phyloP scores from a whole-genome alignment of 352 stramenopile species.

The Sclerospora graminicola region DNA sequence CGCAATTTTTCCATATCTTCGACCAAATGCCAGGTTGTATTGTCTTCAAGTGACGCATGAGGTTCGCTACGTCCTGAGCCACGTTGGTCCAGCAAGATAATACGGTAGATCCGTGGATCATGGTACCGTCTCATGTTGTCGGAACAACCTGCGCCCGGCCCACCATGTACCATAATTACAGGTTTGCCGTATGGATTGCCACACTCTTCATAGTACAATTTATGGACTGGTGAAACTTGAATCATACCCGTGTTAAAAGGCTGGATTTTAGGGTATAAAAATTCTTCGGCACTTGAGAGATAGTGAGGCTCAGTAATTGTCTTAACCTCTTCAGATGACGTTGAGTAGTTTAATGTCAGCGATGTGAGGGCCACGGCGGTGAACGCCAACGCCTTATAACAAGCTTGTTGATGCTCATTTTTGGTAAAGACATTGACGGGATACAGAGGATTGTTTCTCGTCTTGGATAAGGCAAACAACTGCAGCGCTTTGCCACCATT shows the following conservation, averaged over 20 bases:
- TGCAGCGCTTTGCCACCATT: conserved; percentile 18
- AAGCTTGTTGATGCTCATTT: conserved; percentile 7
- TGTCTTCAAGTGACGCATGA: conserved; percentile 80
- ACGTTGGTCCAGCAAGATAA: conserved; percentile 91
- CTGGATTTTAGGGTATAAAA: conserved; percentile 76
- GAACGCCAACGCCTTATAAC: conserved; percentile 12
- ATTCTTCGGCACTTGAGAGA: conserved; percentile 44
- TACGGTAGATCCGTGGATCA: conserved; percentile 85
- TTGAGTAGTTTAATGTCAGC: conserved; percentile 18
- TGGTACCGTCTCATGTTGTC: conserved; percentile 88
- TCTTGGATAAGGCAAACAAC: conserved; percentile 17
- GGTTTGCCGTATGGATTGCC: conserved; percentile 81
- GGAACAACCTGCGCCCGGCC: conserved; percentile 85
- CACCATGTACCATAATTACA: conserved; percentile 92
- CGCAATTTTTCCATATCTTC: conserved; percentile 90
- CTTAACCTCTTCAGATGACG: conserved; percentile 13
- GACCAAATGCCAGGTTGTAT: conserved; percentile 89
- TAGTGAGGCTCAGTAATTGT: conserved; percentile 17
- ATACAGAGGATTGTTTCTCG: conserved; percentile 7
- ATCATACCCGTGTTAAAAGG: conserved; percentile 77
- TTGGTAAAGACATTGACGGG: conserved; percentile 17
- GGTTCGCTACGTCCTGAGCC: conserved; percentile 85
- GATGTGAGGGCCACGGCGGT: conserved; percentile 19
- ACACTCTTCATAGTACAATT: conserved; percentile 88
- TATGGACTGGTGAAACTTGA: conserved; percentile 73